Evolutionary conservation across 2,329 filamentous ascomycete species (phyloP).

Genomic region (Conoideocrella luteorostrata): DNA sequence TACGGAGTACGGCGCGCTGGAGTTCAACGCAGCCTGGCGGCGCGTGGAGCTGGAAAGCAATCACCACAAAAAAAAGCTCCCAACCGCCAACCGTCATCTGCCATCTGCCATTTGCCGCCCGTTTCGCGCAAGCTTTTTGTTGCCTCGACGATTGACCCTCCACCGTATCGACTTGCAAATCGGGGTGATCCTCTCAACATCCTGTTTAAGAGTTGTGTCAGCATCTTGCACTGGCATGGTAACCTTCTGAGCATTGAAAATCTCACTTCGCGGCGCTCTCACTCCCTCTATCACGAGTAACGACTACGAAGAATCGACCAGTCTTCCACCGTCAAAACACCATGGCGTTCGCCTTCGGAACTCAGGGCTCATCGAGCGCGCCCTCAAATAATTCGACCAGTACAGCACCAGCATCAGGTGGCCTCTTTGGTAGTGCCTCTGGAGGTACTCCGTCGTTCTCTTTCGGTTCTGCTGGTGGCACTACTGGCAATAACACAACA

Average conservation of each 20-base stretch:
- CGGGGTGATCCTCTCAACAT: background rate
- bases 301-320: background rate
- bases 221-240: no score
- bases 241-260: no score
- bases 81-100: conserved; percentile 1
- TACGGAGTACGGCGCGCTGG: no score
- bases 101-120: conserved; percentile 4
- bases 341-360: conserved; percentile 35
- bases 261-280: background rate
- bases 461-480: conserved; percentile 28
- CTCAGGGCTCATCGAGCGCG: conserved; percentile 26
- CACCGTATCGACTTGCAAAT: background rate
- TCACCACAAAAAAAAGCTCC: conserved; percentile 9
- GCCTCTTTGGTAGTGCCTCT: conserved; percentile 32
- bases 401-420: conserved; percentile 32
- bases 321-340: conserved; percentile 8
- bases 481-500: conserved; percentile 21
- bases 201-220: no score
- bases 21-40: background rate
- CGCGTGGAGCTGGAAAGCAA: conserved; percentile 9
- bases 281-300: background rate
- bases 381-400: conserved; percentile 24
- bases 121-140: conserved; percentile 3
- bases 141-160: conserved; percentile 2
- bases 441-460: conserved; percentile 31